These are phyloP conservation scores for Botrytis galanthina DNA, from an alignment of 2,329 filamentous ascomycete genomes.

Conservation along the genomic window DNA sequence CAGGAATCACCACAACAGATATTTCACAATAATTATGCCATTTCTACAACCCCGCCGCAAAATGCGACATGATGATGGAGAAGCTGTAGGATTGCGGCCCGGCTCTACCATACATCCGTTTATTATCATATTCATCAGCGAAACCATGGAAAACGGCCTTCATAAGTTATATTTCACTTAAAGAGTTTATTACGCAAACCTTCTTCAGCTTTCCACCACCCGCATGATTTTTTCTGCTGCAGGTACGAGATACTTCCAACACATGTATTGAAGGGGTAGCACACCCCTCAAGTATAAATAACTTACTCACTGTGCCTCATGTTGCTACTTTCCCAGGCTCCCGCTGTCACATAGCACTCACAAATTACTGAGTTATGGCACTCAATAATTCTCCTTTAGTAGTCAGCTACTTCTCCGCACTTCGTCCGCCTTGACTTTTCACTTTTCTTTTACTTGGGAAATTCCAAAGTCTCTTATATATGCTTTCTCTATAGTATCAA, in stretches of 20 bases:
- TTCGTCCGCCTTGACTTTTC: not conserved
- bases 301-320: not conserved
- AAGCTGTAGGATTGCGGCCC: constrained; percentile 4
- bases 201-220: not conserved
- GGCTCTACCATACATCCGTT: not conserved
- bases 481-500: not conserved
- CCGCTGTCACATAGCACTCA: not conserved
- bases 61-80: not conserved
- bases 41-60: not conserved
- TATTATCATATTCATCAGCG: not conserved
- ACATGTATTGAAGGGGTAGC: not conserved
- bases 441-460: not conserved
- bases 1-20: not conserved
- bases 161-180: not conserved
- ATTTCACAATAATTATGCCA: not conserved
- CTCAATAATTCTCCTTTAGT: not conserved
- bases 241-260: not conserved
- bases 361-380: not conserved
- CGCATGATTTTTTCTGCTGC: not conserved
- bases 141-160: not conserved
- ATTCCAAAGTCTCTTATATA: not conserved
- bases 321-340: not conserved
- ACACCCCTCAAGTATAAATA: not conserved
- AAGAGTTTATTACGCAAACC: not conserved
- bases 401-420: not conserved